Base-by-base conservation (phyloP, 768 basidiomycete genomes). In the Strobilomyces confusus region DNA sequence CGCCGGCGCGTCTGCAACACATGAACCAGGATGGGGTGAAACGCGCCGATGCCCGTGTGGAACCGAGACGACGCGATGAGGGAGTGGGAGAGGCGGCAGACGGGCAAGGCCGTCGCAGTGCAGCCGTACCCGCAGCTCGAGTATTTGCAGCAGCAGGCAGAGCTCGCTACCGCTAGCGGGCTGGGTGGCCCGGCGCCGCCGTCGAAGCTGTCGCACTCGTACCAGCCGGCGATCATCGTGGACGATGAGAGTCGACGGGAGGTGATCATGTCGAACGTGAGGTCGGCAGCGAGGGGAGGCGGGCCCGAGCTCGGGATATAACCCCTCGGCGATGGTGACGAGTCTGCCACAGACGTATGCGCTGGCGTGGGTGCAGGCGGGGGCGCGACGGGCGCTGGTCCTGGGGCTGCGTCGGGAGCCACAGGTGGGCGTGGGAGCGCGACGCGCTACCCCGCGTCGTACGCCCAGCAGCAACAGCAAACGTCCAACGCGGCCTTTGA, bases 61-160 rank as follows among this genome's bases (percentile, higher is more conserved):
- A 95, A 95, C 62, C 80, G 95, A 48, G 95, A 98, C 59, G 95
- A 99, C 58, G 88, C 91, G 41, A 88, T 92, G 77, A 82, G 87
- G 40, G 95, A 98, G 72, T 98, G 95, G 95, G 97, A 98, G 71
- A 73, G 93, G 59, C 75, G 94, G 56, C 89, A 93, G 65, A 73
- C 84, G 12, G 90, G 86, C 17, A 87, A 87, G 62, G 77, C 81
- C 1, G 71, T 75, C 13, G 82, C 82, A n/a, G 80, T 83, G 15
- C 83, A 87, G 63, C 85, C 87, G 23, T 93, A 95, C 63, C 92
- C 89, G 7, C 92, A 94, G 63, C 77, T 98, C 32, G 94, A 95
- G 67, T 91, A 82, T 65, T 71, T 98, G 45, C 92, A 95, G 59
- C 93, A 97, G 68, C 95, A 98, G 66, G 95, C 92, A 1, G 91